Evolutionary conservation across 331 rosid species (phyloP).

Genomic region (Spiraea crenata): DNA sequence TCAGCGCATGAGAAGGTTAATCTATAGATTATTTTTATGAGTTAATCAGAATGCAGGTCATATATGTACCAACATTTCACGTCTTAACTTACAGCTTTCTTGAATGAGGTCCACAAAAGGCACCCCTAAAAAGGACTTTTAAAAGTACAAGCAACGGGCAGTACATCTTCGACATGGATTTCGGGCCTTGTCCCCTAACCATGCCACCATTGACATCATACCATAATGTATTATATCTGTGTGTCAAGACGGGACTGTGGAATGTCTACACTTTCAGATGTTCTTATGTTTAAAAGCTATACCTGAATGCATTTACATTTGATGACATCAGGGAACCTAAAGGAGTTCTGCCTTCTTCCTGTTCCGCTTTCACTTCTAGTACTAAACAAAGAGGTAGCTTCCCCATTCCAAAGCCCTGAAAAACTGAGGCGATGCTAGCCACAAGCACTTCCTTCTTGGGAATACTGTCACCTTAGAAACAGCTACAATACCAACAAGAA

Average conservation of each 20-base stretch:
- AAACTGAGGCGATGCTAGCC: conserved; percentile 16
- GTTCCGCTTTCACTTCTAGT: conserved; percentile 25
- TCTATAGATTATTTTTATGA: neutral
- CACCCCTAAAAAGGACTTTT: neutral
- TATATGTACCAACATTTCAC: too few species aligned
- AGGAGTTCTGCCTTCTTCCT: conserved; percentile 14
- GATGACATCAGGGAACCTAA: conserved; percentile 21
- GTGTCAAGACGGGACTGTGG: neutral
- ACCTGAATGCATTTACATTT: conserved; percentile 53
- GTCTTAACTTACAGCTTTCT: neutral
- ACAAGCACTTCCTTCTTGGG: conserved; percentile 18
- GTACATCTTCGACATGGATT: neutral
- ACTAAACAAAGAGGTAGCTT: conserved; percentile 20
- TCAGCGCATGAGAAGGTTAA: neutral
- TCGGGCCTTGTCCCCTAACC: neutral
- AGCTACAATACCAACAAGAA: conserved; percentile 21
- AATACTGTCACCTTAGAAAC: conserved; percentile 9
- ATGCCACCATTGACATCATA: neutral
- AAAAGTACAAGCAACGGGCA: neutral
- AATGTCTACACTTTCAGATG: neutral
- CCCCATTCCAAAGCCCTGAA: conserved; percentile 24
- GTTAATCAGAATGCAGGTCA: neutral
- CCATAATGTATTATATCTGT: neutral
- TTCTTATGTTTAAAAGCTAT: conserved; percentile 15
- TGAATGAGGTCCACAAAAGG: neutral